Evolutionary conservation across 2,329 filamentous ascomycete genomes (phyloP).

Genomic region (Penicillium sp.): DNA sequence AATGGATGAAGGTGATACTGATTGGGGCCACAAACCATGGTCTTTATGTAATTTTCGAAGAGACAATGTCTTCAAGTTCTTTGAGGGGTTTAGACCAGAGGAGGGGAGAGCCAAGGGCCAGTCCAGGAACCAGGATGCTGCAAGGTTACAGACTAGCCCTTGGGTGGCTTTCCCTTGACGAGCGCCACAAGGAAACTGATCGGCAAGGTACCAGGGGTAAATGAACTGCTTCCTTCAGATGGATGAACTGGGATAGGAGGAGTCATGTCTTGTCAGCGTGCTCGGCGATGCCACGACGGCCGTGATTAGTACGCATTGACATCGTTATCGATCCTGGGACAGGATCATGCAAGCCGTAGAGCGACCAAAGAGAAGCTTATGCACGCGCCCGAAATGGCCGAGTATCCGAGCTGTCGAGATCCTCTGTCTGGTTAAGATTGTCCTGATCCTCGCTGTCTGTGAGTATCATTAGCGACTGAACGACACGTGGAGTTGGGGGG

Average conservation of each 20-base stretch:
- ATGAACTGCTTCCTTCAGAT: slow-evolving; percentile 1
- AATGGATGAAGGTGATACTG: slow-evolving; percentile 25
- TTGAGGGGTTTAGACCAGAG: slow-evolving; percentile 18
- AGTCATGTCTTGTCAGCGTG: slow-evolving; percentile 18
- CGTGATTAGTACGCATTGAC: slow-evolving; percentile 16
- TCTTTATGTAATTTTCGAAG: slow-evolving; percentile 34
- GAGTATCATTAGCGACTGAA: slow-evolving; percentile 14
- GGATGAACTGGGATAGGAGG: slow-evolving; percentile 21
- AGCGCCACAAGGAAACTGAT: slow-evolving; percentile 29
- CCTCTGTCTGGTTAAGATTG: slow-evolving; percentile 7
- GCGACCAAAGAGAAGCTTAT: slow-evolving; percentile 24
- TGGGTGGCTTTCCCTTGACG: slow-evolving; percentile 24
- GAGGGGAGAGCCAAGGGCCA: slow-evolving; percentile 21
- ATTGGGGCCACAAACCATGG: slow-evolving; percentile 10
- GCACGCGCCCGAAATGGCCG: slow-evolving; percentile 20
- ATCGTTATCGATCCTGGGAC: slow-evolving; percentile 1
- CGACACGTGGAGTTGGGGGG: slow-evolving; percentile 26
- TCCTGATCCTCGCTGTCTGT: slow-evolving; percentile 17
- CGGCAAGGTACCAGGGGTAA: slow-evolving; percentile 30
- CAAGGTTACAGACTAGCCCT: slow-evolving; percentile 33
- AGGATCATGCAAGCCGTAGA: slow-evolving; percentile 9
- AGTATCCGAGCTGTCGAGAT: slow-evolving; percentile 19
- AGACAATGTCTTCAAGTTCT: slow-evolving; percentile 7
- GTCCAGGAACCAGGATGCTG: slow-evolving; percentile 27
- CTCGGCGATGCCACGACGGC: background rate